A percentile compares a stretch with the other conserved stretches of the same genome.
These are phyloP conservation scores for Solanum dulcamara DNA, from an alignment of 257 asterid species.

Conservation along the genomic window DNA sequence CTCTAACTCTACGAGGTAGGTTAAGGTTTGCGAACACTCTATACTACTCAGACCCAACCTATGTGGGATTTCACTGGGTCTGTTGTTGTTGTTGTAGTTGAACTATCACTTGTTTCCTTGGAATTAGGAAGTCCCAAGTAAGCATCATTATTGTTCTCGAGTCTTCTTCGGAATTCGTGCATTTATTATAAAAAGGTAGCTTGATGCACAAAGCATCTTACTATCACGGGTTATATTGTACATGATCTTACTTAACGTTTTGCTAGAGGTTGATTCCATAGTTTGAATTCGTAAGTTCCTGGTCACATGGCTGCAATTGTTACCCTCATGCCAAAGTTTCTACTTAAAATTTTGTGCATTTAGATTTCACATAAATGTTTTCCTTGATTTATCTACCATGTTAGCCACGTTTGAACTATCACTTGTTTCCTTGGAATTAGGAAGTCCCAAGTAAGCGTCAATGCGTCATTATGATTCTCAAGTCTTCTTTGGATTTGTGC, in stretches of 20 bases:
- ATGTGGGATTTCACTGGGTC: neutral
- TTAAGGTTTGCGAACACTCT: neutral
- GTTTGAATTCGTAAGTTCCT: neutral
- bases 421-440: neutral
- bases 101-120: neutral
- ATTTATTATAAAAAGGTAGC: neutral
- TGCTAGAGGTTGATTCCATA: neutral
- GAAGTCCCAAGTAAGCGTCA: neutral
- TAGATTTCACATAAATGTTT: neutral
- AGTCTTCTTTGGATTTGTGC: neutral
- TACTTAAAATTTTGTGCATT: neutral
- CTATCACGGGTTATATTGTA: neutral
- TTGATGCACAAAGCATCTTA: neutral
- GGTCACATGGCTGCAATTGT: neutral
- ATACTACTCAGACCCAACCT: neutral
- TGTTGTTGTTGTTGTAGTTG: neutral
- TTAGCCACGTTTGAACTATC: neutral
- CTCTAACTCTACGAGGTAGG: neutral
- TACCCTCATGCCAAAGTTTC: neutral
- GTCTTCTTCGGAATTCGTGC: neutral
- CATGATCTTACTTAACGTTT: neutral
- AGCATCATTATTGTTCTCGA: neutral
- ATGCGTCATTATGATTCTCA: neutral
- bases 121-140: neutral
- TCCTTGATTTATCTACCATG: neutral